Percentiles rank a stretch among this genome's conserved stretches.
Conservation (phyloP, 441 rosid genomes). For the Theobroma grandiflorum region DNA sequence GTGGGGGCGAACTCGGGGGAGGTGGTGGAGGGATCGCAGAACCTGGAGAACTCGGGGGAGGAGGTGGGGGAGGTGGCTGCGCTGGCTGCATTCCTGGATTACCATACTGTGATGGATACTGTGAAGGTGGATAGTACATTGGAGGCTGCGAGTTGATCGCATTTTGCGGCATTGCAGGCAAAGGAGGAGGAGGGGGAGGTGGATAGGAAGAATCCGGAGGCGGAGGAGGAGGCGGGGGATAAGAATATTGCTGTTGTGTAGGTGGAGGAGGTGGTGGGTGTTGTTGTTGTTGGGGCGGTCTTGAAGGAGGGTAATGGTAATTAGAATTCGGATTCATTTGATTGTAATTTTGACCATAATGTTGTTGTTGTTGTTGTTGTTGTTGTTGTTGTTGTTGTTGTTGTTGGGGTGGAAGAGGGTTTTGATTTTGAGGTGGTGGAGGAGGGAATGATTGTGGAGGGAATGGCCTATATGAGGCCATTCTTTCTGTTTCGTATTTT, state of each 20-base stretch:
- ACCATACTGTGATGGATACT: slow-evolving; percentile 50
- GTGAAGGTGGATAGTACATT: slow-evolving; percentile 59
- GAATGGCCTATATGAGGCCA: slow-evolving; percentile 76
- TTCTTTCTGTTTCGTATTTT: slow-evolving; percentile 22
- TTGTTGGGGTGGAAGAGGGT: slow-evolving; percentile 38
- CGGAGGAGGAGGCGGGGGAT: slow-evolving; percentile 61
- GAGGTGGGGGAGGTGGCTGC: slow-evolving; percentile 64
- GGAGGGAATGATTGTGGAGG: slow-evolving; percentile 59
- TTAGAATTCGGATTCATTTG: slow-evolving; percentile 49
- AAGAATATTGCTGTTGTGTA: slow-evolving; percentile 67
- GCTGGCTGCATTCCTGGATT: slow-evolving; percentile 48
- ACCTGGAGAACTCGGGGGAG: slow-evolving; percentile 61
- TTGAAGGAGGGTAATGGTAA: slow-evolving; percentile 49
- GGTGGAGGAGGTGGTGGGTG: slow-evolving; percentile 63
- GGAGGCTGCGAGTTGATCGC: slow-evolving; percentile 44
- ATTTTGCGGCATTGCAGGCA: slow-evolving; percentile 40
- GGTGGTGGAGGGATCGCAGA: slow-evolving; percentile 80
- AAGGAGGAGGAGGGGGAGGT: slow-evolving; percentile 53
- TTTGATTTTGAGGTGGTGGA: slow-evolving; percentile 45
- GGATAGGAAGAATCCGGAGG: slow-evolving; percentile 55
- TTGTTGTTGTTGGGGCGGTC: slow-evolving; percentile 37
- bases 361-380: slow-evolving; percentile 22
- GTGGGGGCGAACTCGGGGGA: slow-evolving; percentile 79
- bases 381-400: slow-evolving; percentile 44
- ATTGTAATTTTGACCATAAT: slow-evolving; percentile 42